These are phyloP conservation scores for Colletotrichum somersetense DNA, from an alignment of 2,329 filamentous ascomycete species.

Conservation along the genomic window DNA sequence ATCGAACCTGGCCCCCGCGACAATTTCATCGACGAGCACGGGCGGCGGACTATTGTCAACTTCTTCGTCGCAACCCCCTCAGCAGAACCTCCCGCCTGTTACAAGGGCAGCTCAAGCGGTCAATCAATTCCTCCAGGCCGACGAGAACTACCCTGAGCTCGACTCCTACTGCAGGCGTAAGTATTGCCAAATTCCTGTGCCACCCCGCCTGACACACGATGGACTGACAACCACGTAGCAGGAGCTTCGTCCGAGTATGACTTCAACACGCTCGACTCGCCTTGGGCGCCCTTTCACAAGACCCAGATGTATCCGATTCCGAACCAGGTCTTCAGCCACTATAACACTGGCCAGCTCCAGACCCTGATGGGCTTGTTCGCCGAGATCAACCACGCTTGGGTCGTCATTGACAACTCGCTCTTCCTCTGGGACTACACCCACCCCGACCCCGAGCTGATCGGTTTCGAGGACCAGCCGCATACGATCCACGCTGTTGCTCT, in stretches of 20 bases:
- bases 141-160: constrained; percentile 87
- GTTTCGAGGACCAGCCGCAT: constrained; percentile 89
- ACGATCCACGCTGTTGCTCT: constrained; percentile 93
- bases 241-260: constrained; percentile 95
- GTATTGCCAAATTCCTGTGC: constrained; percentile 51
- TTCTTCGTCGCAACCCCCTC: constrained; percentile 59
- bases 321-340: constrained; percentile 91
- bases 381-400: constrained; percentile 94
- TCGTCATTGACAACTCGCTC: constrained; percentile 93
- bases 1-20: constrained; percentile 41
- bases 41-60: constrained; percentile 49
- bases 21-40: constrained; percentile 46
- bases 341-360: constrained; percentile 86
- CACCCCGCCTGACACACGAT: not conserved
- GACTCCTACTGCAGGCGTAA: constrained; percentile 90
- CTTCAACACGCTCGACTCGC: constrained; percentile 72
- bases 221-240: constrained; percentile 66
- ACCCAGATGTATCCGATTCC: constrained; percentile 90
- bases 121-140: constrained; percentile 80
- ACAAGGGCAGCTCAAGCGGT: constrained; percentile 86
- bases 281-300: constrained; percentile 92
- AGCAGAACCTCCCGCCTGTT: constrained; percentile 71
- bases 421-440: constrained; percentile 99
- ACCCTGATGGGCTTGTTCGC: constrained; percentile 97
- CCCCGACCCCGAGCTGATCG: constrained; percentile 90